Percentiles rank a stretch among this genome's conserved stretches.
Conservation (phyloP, 331 rosid species). For the Acacia pycnantha region DNA sequence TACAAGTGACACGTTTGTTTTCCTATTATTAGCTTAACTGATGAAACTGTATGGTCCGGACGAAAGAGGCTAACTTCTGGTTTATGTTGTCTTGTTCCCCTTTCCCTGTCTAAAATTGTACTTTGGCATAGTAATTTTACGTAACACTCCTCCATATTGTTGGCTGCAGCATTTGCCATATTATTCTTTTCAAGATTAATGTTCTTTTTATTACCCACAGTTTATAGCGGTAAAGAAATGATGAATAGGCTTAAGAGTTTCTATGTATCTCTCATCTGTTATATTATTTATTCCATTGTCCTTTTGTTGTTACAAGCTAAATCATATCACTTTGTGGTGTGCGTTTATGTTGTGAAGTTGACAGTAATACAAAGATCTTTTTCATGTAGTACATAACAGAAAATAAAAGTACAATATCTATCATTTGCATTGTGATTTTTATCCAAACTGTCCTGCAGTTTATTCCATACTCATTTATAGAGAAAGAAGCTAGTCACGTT, state of each 20-base stretch:
- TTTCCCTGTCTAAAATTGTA: neutral
- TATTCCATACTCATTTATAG: conserved; percentile 93
- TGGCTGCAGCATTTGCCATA: neutral
- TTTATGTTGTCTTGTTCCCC: neutral
- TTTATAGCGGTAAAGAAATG: neutral
- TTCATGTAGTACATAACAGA: neutral
- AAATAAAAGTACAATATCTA: neutral
- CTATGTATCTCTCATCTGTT: neutral
- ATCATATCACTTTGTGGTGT: neutral
- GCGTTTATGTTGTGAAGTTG: neutral
- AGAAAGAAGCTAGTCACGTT: conserved; percentile 97
- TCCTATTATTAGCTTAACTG: neutral
- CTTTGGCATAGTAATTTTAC: neutral
- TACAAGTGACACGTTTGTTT: neutral
- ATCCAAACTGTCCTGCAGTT: conserved; percentile 50
- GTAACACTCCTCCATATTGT: neutral
- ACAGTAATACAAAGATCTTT: conserved; percentile 9
- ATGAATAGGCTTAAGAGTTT: neutral
- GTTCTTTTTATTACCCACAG: neutral
- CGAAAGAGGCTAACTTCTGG: neutral
- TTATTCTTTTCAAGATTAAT: neutral
- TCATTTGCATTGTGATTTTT: conserved; percentile 21
- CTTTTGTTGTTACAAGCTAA: neutral
- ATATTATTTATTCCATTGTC: neutral
- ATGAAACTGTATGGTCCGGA: neutral